A percentile compares a stretch with the other conserved stretches of the same genome.
These are phyloP conservation scores for Sistotremastrum niveocremeum DNA, from an alignment of 768 basidiomycete species.

Conservation along the genomic window DNA sequence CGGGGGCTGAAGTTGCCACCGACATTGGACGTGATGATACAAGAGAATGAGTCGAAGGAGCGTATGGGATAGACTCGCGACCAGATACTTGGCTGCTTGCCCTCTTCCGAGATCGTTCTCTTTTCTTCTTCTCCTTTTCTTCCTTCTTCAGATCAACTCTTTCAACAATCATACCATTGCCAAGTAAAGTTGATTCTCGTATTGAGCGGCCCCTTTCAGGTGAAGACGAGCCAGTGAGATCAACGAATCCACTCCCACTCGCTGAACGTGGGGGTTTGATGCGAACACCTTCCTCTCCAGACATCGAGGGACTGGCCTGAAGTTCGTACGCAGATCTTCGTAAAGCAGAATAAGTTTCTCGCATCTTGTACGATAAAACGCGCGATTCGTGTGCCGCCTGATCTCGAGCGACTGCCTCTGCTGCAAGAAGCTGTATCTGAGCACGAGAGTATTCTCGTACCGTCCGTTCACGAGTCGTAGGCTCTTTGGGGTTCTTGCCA, in stretches of 20 bases:
- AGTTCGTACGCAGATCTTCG: conserved; percentile 68
- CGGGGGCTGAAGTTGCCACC: no score
- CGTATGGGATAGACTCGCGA: conserved; percentile 63
- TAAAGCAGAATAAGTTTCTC: conserved; percentile 68
- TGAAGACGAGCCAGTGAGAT: no score
- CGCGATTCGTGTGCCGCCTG: conserved; percentile 69
- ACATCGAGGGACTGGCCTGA: conserved; percentile 30
- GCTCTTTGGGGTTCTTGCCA: conserved; percentile 78
- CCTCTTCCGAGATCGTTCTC: conserved; percentile 56
- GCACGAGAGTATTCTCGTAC: conserved; percentile 70
- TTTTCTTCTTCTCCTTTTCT: conserved; percentile 36
- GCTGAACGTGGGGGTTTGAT: conserved; percentile 46
- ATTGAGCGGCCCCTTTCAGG: conserved; percentile 8
- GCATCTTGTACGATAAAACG: conserved; percentile 60
- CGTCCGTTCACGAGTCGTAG: conserved; percentile 71
- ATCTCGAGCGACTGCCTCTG: conserved; percentile 67
- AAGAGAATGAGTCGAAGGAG: conserved; percentile 57
- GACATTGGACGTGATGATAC: conserved; percentile 49
- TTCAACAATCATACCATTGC: conserved; percentile 84
- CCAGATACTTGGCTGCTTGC: conserved; percentile 38
- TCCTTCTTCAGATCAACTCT: conserved; percentile 73
- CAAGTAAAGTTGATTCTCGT: conserved; percentile 66
- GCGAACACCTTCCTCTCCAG: conserved; percentile 53
- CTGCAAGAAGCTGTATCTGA: conserved; percentile 69
- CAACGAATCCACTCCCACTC: neutral